Evolutionary conservation across 2,329 filamentous ascomycete genomes (phyloP).

Genomic region (Aspergillus sp.): DNA sequence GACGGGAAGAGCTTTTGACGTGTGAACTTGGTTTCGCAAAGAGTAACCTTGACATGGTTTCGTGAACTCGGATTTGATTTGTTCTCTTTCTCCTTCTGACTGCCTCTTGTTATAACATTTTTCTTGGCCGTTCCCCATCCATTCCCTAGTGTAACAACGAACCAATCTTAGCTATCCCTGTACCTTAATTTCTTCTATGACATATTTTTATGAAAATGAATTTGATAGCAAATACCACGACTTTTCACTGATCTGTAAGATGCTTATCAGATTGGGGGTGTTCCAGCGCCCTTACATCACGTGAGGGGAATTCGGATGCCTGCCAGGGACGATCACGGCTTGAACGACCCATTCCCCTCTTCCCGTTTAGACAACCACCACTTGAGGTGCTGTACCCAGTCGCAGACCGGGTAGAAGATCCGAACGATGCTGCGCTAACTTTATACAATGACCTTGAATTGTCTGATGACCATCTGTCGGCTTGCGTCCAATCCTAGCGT

Average conservation of each 20-base stretch:
- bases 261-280: neutral
- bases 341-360: constrained; percentile 13
- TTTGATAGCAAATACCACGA: neutral
- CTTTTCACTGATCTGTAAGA: no score
- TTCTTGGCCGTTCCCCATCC: neutral
- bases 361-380: constrained; percentile 3
- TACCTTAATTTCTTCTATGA: neutral
- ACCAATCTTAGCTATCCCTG: neutral
- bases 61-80: neutral
- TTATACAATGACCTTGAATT: constrained; percentile 30
- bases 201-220: neutral
- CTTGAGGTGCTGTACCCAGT: constrained; percentile 12
- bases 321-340: constrained; percentile 13
- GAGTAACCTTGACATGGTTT: neutral
- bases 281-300: constrained; percentile 10
- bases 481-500: constrained; percentile 22
- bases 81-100: neutral
- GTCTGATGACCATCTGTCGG: constrained; percentile 20
- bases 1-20: constrained; percentile 8
- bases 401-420: constrained; percentile 15
- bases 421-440: constrained; percentile 23
- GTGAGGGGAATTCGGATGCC: constrained; percentile 15
- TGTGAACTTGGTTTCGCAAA: neutral
- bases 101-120: neutral
- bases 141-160: neutral